phyloP scores from a whole-genome alignment of 2,329 filamentous ascomycete genomes.

The Colletotrichum zoysiae region DNA sequence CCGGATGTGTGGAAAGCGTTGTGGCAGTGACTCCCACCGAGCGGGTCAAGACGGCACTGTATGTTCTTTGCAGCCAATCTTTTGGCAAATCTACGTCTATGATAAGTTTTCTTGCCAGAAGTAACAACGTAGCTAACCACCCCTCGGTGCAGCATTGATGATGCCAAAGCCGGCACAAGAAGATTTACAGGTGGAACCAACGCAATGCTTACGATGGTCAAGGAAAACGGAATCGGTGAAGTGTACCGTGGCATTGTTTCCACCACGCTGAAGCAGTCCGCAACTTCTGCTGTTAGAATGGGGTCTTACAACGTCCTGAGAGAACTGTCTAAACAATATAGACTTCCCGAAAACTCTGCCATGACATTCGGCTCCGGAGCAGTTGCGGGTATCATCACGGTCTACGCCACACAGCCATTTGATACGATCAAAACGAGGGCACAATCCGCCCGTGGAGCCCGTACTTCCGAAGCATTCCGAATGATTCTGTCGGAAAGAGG shows the following conservation, averaged over 20 bases:
- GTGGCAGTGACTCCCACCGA: conserved; percentile 78
- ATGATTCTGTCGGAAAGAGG: conserved; percentile 69
- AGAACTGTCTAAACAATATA: conserved; percentile 46
- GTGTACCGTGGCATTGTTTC: conserved; percentile 60
- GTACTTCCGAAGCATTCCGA: conserved; percentile 67
- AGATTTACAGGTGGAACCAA: conserved; percentile 50
- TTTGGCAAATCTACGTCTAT: neutral
- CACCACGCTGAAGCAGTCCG: conserved; percentile 62
- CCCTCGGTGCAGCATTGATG: conserved; percentile 49
- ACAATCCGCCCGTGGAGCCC: conserved; percentile 69
- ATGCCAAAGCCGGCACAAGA: conserved; percentile 49
- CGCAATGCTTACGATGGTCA: conserved; percentile 51
- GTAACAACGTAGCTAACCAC: neutral
- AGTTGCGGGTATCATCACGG: conserved; percentile 71
- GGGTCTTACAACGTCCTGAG: conserved; percentile 62
- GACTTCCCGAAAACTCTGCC: conserved; percentile 43
- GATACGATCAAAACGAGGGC: conserved; percentile 74
- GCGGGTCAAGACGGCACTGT: conserved; percentile 74
- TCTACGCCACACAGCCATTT: conserved; percentile 70
- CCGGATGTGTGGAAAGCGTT: conserved; percentile 71
- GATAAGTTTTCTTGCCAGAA: neutral
- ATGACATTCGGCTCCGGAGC: conserved; percentile 73
- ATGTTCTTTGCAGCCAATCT: conserved; percentile 41
- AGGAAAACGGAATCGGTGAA: conserved; percentile 55
- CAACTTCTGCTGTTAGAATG: conserved; percentile 61